Base-by-base conservation (phyloP, 371 early-diverging fungal genomes). In the Rhizopus arrhizus region DNA sequence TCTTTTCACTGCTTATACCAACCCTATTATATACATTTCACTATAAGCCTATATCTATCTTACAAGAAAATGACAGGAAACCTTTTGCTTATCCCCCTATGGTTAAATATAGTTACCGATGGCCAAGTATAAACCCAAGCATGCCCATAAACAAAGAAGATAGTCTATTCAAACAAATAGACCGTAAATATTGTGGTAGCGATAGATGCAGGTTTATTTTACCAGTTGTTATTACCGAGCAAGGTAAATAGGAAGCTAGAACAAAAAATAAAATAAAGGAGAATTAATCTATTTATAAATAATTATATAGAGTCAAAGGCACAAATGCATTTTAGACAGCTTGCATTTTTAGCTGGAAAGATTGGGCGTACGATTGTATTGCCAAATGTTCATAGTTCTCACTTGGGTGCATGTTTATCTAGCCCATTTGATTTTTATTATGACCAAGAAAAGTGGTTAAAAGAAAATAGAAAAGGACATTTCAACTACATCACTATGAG, bases 251-350 rank as follows among this genome's bases (percentile, higher is more conserved):
- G 22, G 22, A 22, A 22, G 22, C 22, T 22, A 22, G 22, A 22
- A 22, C 22, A 22, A 22, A 22, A 22, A 22, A 22, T 22, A 22
- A 22, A 22, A 22, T 22, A 22, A 22, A 22, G 22, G 22, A 47
- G 11, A 9, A 13, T 13, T 43, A 9, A 5, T 15, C n/a, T 43
- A 5, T 43, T 15, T 15, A 5, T 15, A 15, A 43, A 43, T 8
- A 56, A 41, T 10, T 45, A 43, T 53, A 28, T 29, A 78, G 81
- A 81, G 64, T 72, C 78, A 38, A 75, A 75, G 35, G 65, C 75
- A 9, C 75, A 74, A 54, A 31, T 65, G n/a, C 75, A 74, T 56
- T 69, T 74, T 31, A 66, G 75, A 42, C 72, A 74, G 41, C 43
- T 74, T 16, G 65, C 75, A 10, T 75, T 68, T 36, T 34, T 70